Evolutionary conservation across 2,329 filamentous ascomycete genomes (phyloP).

Genomic region (Botryotinia globosa): DNA sequence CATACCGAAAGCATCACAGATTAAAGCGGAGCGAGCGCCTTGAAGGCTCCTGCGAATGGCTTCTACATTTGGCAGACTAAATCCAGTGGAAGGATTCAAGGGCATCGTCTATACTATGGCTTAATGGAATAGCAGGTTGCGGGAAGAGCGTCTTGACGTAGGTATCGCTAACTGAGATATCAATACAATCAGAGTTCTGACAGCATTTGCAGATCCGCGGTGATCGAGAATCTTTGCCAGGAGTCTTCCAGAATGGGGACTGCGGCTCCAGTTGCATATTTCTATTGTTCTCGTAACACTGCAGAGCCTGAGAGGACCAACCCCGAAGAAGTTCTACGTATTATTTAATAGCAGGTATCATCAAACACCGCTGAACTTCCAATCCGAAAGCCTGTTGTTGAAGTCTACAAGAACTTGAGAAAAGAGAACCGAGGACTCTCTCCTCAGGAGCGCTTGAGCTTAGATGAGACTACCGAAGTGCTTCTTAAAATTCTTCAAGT

Average conservation of each 20-base stretch:
- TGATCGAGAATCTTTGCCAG: not conserved
- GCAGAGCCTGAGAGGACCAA: not conserved
- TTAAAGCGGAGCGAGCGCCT: not conserved
- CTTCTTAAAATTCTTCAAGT: not conserved
- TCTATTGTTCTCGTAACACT: not conserved
- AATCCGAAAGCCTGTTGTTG: not conserved
- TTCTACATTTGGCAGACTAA: not conserved
- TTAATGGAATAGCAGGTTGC: not conserved
- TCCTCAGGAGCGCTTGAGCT: not conserved
- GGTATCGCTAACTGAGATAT: not conserved
- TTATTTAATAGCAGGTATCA: not conserved
- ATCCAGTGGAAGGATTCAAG: not conserved
- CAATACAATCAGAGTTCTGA: not conserved
- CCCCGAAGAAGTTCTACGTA: not conserved
- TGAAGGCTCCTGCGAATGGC: not conserved
- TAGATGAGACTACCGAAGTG: not conserved
- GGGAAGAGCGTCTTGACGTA: not conserved
- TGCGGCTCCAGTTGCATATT: not conserved
- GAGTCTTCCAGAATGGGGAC: not conserved
- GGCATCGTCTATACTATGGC: not conserved
- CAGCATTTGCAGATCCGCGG: not conserved
- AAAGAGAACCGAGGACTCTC: not conserved
- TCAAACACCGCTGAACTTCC: not conserved
- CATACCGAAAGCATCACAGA: not conserved
- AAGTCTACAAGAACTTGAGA: not conserved